Evolutionary conservation across 2,329 filamentous ascomycete species (phyloP), one percentile per base, ranked within the genome.

Genomic region (Claviceps sp.): DNA sequence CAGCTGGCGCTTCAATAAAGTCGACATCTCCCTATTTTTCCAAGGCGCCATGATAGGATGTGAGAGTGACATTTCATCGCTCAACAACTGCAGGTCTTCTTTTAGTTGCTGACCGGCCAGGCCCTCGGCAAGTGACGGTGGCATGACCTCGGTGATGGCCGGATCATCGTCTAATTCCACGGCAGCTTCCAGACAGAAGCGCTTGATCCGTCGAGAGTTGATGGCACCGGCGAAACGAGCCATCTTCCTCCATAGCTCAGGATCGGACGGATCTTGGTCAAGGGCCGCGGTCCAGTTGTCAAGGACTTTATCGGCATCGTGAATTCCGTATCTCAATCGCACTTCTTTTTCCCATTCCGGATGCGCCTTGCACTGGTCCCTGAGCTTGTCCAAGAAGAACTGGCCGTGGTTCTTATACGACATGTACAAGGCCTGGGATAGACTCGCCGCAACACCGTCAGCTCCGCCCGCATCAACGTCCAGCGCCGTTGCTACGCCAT

Each of bases 351-450:
- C 60, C 64, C 74, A 65, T 79, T 70, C 59, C 75, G 82, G 58
- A 85, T 79, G 53, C 70, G 73, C 64, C n/a, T 52, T 52, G 5
- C 48, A 53, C 38, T 57, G 52, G 19, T 70, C 68, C 52, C 65
- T 69, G 3, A 68, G 58, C 50, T 64, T 68, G 51, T 98, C 91
- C n/a, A 98, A 73, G 53, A 85, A 73, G 63, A 95, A 96, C 62
- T 97, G 88, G 43, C 89, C 93, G 68, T 91, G 84, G 60, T 97
- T 98, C 68, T 97, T 98, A 73, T 94, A 89, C 1, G 91, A 87
- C 7, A 98, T 77, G 62, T 95, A 96, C 19, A 97, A 76, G 11
- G 94, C 89, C 62, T 96, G 90, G 0, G 88, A 84, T 10, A 97
- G 72, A 48, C 85, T 91, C 62, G 85, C 93, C 16, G 84, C 87